Base-by-base conservation (phyloP, 495 filamentous ascomycete genomes). In the Chaetomidium leptoderma region DNA sequence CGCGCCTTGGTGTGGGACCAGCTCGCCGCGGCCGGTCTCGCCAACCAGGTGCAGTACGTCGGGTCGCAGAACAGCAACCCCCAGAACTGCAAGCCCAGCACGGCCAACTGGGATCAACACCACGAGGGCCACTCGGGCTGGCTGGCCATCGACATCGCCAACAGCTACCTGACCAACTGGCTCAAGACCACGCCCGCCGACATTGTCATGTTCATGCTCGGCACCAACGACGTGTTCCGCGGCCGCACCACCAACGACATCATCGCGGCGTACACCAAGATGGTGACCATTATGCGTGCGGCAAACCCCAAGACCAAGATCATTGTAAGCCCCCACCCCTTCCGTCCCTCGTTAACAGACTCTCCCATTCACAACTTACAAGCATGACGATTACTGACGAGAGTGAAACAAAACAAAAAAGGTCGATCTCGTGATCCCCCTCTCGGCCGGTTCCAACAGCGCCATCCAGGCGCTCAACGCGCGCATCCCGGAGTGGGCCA, bases 111-210 rank as follows among this genome's bases (percentile, higher is more conserved):
- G 49, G 72, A 76, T 32, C 63, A 68, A 42, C 66, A 72, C 50
- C 70, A 78, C 58, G 75, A 77, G 58, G 75, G 75, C 37, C 75
- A 78, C 53, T 63, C 71, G 19, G 73, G 75, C 23, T 76, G 68
- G 46, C 66, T 74, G 8, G 74, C 74, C 43, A 67, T 74, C 60
- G 68, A 77, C 56, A 73, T 78, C 45, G 74, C 73, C 26, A 72
- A 75, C 63, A 74, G 69, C 35, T 68, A 76, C 33, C 56, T 77
- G n/a, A 59, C 65, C 5, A 55, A 46, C 16, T 77, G 74, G 75
- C 48, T 77, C 46, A 63, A 64, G 26, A 66, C 47, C 30, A 71
- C 69, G 0, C 65, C 63, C 4, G 68, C 75, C 11, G 75, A 78
- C 45, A 64, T 78, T 6, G 70, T 78, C 54, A 72, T 66, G 62